A percentile compares a stretch with the other conserved stretches of the same genome.
Conservation (phyloP, 768 basidiomycete species). For the Trametes maxima region DNA sequence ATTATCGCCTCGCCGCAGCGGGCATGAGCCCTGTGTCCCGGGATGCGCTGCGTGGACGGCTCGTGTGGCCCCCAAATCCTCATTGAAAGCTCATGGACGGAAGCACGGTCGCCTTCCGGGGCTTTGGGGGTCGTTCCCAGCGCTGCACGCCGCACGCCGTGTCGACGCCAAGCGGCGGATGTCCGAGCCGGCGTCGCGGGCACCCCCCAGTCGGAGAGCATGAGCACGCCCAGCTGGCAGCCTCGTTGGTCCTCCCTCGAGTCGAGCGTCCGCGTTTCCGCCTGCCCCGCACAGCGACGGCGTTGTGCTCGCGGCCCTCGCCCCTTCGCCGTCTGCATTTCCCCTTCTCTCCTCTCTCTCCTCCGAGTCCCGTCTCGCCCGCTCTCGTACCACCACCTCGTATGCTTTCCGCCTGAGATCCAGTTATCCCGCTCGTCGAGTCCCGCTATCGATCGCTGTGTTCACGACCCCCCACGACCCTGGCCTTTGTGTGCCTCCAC, state of each 20-base stretch:
- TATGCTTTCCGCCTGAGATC: neutral
- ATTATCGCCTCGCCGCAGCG: neutral
- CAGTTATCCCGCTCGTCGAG: conserved; percentile 1
- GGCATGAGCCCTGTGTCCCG: neutral
- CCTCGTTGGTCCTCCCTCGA: neutral
- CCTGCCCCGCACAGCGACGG: conserved; percentile 3
- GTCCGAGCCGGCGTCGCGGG: conserved; percentile 2
- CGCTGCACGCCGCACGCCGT: too few species aligned
- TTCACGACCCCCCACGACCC: conserved; percentile 19
- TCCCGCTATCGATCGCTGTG: conserved; percentile 1
- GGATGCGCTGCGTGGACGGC: conserved; percentile 2
- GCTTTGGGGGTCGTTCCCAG: conserved; percentile 11
- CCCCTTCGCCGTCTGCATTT: neutral
- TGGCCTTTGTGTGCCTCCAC: neutral
- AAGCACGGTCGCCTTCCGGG: neutral
- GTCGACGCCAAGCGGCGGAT: neutral
- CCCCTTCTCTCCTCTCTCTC: neutral
- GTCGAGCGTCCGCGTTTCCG: conserved; percentile 14
- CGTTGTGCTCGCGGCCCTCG: neutral
- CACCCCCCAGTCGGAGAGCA: neutral
- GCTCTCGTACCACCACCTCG: neutral
- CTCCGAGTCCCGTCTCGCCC: neutral
- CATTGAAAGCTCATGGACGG: conserved; percentile 15
- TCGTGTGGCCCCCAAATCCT: conserved; percentile 8
- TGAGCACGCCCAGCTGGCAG: neutral